Conservation (phyloP, 257 asterid genomes). For the Datura wrightii region DNA sequence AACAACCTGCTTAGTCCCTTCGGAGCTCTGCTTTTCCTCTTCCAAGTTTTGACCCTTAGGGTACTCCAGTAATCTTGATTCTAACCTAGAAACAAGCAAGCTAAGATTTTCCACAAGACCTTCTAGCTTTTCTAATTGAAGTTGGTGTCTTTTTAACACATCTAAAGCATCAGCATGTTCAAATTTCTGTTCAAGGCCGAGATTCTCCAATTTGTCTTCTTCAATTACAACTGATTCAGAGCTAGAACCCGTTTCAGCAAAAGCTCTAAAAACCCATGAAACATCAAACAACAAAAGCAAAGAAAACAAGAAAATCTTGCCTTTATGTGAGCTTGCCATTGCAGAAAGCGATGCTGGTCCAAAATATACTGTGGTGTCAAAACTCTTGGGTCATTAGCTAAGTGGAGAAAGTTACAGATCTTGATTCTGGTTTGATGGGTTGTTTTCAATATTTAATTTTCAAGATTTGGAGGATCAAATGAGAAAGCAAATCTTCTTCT, state of each 20-base stretch:
- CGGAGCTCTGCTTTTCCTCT: constrained; percentile 29
- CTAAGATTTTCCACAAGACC: constrained; percentile 67
- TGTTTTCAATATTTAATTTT: background rate
- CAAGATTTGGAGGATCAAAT: constrained; percentile 23
- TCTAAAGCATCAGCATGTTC: constrained; percentile 37
- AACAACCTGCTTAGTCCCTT: background rate
- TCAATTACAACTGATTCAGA: constrained; percentile 30
- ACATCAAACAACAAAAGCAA: constrained; percentile 39
- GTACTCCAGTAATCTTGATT: constrained; percentile 53
- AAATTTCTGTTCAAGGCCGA: constrained; percentile 11
- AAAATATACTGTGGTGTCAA: constrained; percentile 24
- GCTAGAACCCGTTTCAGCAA: constrained; percentile 32
- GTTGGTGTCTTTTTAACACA: constrained; percentile 54
- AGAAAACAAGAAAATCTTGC: constrained; percentile 45
- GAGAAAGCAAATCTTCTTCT: background rate
- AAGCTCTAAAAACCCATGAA: constrained; percentile 35
- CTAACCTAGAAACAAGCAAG: constrained; percentile 67
- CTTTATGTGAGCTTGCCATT: constrained; percentile 45
- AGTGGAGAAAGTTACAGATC: constrained; percentile 35
- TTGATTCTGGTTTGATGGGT: constrained; percentile 11
- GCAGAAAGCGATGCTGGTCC: background rate
- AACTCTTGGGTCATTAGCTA: constrained; percentile 29
- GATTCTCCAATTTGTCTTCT: constrained; percentile 25
- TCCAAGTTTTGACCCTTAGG: constrained; percentile 42
- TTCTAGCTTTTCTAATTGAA: constrained; percentile 73